Percentiles rank a stretch among this genome's conserved stretches.
Evolutionary conservation across 768 basidiomycete genomes (phyloP).

Genomic region (Harrya chromipes): DNA sequence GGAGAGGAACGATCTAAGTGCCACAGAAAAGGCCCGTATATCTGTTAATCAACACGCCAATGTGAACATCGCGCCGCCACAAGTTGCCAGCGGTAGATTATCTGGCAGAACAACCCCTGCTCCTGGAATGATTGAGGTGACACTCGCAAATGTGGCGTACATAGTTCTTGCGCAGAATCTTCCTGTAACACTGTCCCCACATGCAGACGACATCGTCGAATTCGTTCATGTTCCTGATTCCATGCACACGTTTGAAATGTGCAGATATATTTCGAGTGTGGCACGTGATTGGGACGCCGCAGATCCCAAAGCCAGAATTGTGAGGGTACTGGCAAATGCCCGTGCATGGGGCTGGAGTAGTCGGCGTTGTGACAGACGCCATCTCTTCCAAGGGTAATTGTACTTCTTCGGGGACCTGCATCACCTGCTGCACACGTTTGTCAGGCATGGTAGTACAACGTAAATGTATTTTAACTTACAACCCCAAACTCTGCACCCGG

Average conservation of each 20-base stretch:
- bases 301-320: neutral
- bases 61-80: neutral
- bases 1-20: too few species aligned
- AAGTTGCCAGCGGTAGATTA: neutral
- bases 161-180: neutral
- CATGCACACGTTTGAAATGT: neutral
- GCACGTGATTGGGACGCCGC: neutral
- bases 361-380: too few species aligned
- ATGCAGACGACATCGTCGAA: neutral
- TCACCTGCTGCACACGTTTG: neutral
- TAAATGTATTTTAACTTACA: too few species aligned
- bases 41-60: too few species aligned
- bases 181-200: neutral
- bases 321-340: too few species aligned
- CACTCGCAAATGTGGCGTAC: neutral
- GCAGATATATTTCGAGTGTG: accelerated
- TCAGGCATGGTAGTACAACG: neutral
- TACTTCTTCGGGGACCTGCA: too few species aligned
- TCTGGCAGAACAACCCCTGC: neutral
- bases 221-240: neutral
- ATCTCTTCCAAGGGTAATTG: neutral
- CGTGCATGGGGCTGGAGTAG: too few species aligned
- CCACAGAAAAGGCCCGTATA: too few species aligned
- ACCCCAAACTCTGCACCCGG: too few species aligned
- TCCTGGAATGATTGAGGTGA: conserved; percentile 1